Evolutionary conservation across 2,329 filamentous ascomycete genomes (phyloP), one percentile per base, ranked within the genome.

Genomic region (Tolypocladium paradoxum): DNA sequence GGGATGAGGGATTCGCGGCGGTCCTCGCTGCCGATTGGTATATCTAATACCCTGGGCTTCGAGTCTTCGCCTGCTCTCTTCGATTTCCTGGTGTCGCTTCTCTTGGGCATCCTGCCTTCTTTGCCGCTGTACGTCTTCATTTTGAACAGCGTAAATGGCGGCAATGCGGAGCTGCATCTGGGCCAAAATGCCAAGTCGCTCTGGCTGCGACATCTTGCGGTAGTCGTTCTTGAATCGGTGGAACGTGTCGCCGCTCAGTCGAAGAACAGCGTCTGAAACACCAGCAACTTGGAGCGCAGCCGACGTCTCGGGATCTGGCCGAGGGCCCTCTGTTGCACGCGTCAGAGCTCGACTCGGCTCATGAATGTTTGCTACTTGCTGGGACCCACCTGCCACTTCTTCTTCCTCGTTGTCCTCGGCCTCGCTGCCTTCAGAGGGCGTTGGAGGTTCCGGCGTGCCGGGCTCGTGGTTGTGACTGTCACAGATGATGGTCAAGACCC

Each of bases 381-480:
- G 45, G 24, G 35, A 29, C 57, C 48, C 40, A 58, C 54, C 56
- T 52, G 38, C 37, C 24, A 49, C 49, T 8, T 60, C 60, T 29
- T 64, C 64, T 14, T 62, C 60, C 2, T 62, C 61, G 29, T 64
- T 61, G 35, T 66, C 70, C 34, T 71, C 70, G 31, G 62, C 64
- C 40, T 69, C 70, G 34, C 54, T 66, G 2, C 55, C 57, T 27
- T 63, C 65, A 24, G 62, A 63, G 34, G 68, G 68, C 0, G 68
- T 69, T 5, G 69, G 68, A 29, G 70, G 70, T 53, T 74, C 72
- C 31, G 72, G 72, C 9, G 72, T 73, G 20, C 71, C 68, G 1
- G 72, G 68, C 55, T 73, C 70, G 55, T 74, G 72, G 55, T 74
- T 74, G 57, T 74, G 72, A 56, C 71, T 65, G 54, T 74, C 67